phyloP scores from a whole-genome alignment of 352 stramenopile species.

The Globisporangium mamillatum region DNA sequence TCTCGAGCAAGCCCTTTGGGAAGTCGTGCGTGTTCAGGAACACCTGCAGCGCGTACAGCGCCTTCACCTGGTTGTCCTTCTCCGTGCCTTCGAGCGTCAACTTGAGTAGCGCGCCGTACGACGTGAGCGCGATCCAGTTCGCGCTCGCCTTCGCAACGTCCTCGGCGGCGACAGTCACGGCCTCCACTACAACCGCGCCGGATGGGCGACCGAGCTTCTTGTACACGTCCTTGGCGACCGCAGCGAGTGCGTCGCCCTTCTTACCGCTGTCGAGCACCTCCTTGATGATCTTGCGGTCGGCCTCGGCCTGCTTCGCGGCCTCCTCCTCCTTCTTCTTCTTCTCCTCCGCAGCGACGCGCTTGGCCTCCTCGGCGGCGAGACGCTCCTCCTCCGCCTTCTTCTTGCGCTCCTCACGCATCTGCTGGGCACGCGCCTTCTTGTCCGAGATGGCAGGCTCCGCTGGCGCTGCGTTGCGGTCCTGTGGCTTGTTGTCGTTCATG shows the following conservation, averaged over 20 bases:
- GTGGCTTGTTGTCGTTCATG: slow-evolving; percentile 27
- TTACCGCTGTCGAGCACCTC: slow-evolving; percentile 60
- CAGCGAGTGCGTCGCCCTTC: slow-evolving; percentile 59
- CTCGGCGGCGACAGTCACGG: slow-evolving; percentile 45
- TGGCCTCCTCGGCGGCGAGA: slow-evolving; percentile 56
- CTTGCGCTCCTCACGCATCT: slow-evolving; percentile 76
- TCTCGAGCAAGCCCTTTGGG: slow-evolving; percentile 76
- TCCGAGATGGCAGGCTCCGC: slow-evolving; percentile 26
- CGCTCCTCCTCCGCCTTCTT: slow-evolving; percentile 81
- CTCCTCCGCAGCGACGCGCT: slow-evolving; percentile 53
- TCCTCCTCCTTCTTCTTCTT: slow-evolving; percentile 56
- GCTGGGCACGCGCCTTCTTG: slow-evolving; percentile 57
- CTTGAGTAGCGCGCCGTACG: slow-evolving; percentile 66
- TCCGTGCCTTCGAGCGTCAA: slow-evolving; percentile 44
- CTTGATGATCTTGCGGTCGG: slow-evolving; percentile 54
- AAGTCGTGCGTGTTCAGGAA: slow-evolving; percentile 76
- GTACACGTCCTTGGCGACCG: slow-evolving; percentile 52
- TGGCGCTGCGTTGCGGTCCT: slow-evolving; percentile 12
- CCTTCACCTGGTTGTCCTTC: slow-evolving; percentile 65
- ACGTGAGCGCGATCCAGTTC: slow-evolving; percentile 71
- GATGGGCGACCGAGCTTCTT: slow-evolving; percentile 38
- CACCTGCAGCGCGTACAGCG: slow-evolving; percentile 72
- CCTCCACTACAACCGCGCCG: slow-evolving; percentile 53
- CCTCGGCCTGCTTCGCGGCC: slow-evolving; percentile 43
- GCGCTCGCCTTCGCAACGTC: slow-evolving; percentile 71